phyloP scores from a whole-genome alignment of 257 asterid genomes.

The Solanum etuberosum region DNA sequence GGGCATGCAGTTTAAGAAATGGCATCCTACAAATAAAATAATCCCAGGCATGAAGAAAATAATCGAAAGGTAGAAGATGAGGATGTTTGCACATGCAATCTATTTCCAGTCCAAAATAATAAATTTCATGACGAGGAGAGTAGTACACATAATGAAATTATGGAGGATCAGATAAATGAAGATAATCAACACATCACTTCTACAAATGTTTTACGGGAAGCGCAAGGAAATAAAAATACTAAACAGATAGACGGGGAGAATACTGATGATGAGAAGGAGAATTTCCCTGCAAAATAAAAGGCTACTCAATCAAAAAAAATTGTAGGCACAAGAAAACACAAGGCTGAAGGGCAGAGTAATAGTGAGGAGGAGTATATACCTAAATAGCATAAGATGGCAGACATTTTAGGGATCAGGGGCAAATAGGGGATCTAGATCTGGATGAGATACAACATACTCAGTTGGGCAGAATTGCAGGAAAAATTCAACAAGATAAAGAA shows the following conservation, averaged over 20 bases:
- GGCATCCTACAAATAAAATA: background rate
- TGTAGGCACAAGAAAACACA: background rate
- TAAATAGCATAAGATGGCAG: no score
- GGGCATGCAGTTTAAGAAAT: background rate
- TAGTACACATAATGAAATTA: background rate
- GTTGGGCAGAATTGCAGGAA: background rate
- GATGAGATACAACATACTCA: background rate
- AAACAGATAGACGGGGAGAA: no score
- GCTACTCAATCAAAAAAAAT: rapidly evolving
- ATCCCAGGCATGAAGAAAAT: background rate
- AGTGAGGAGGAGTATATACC: background rate
- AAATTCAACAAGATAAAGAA: no score
- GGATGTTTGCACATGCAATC: background rate
- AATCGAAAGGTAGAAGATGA: background rate
- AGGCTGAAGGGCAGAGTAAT: background rate
- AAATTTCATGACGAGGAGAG: background rate
- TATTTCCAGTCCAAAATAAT: no score
- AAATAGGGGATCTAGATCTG: background rate
- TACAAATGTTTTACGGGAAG: background rate
- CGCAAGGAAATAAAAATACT: no score
- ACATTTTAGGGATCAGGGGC: background rate
- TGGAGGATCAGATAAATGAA: background rate
- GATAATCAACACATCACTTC: background rate
- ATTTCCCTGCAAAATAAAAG: background rate
- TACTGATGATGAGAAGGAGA: background rate